Conservation (phyloP, 164 flowering plant genomes). For the Protea cynaroides region DNA sequence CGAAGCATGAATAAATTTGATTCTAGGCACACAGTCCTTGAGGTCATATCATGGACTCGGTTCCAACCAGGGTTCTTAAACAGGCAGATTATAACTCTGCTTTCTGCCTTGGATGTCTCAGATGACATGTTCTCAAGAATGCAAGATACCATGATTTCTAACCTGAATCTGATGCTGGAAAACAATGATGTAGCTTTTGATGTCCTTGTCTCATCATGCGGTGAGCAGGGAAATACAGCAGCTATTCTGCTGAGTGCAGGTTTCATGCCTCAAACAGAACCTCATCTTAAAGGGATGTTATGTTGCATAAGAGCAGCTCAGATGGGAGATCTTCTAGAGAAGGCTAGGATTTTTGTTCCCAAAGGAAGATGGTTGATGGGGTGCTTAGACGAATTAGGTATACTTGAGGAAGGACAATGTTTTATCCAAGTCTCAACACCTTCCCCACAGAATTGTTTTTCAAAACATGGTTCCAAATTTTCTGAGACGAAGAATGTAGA, state of each 20-base stretch:
- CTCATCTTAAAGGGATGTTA: slow-evolving; percentile 78
- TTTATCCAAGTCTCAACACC: slow-evolving; percentile 82
- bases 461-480: slow-evolving; percentile 68
- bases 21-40: slow-evolving; percentile 60
- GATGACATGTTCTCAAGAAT: slow-evolving; percentile 66
- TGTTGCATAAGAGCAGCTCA: slow-evolving; percentile 75
- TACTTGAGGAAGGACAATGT: slow-evolving; percentile 86
- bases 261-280: slow-evolving; percentile 71
- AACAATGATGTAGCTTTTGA: slow-evolving; percentile 76
- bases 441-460: slow-evolving; percentile 59
- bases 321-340: slow-evolving; percentile 65
- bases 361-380: slow-evolving; percentile 93
- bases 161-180: slow-evolving; percentile 50
- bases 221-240: slow-evolving; percentile 74
- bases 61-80: slow-evolving; percentile 95
- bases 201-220: slow-evolving; percentile 72
- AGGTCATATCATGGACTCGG: slow-evolving; percentile 88
- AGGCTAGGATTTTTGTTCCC: slow-evolving; percentile 82
- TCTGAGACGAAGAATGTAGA: slow-evolving; percentile 33
- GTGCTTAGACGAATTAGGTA: slow-evolving; percentile 74
- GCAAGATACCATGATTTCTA: slow-evolving; percentile 73
- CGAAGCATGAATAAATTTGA: slow-evolving; percentile 81
- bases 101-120: slow-evolving; percentile 60
- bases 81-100: slow-evolving; percentile 76
- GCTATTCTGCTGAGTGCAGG: slow-evolving; percentile 94